These are phyloP conservation scores for Silene vulgaris DNA, from an alignment of 179 eudicot species.

Conservation along the genomic window DNA sequence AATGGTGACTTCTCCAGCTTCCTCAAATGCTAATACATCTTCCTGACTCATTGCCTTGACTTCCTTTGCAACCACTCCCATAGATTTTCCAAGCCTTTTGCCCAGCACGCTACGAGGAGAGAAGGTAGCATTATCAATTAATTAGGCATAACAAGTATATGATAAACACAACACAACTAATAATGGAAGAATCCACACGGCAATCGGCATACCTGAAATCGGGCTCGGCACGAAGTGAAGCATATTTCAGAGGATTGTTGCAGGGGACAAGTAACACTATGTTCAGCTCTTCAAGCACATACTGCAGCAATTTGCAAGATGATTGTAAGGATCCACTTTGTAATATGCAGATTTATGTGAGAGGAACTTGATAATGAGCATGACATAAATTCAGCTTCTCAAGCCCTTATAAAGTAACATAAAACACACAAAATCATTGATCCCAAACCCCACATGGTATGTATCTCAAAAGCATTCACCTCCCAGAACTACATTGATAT, in stretches of 20 bases:
- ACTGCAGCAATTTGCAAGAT: slow-evolving; percentile 41
- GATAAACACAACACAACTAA: background rate
- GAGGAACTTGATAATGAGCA: background rate
- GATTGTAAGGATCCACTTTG: background rate
- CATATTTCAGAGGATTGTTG: slow-evolving; percentile 69
- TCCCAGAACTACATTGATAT: background rate
- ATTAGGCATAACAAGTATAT: slow-evolving; percentile 1
- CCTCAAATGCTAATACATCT: slow-evolving; percentile 75
- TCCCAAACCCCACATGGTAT: background rate
- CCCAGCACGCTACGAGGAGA: slow-evolving; percentile 59
- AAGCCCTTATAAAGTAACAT: background rate
- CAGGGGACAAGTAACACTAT: slow-evolving; percentile 74
- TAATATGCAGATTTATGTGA: background rate
- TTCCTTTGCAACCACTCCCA: slow-evolving; percentile 83
- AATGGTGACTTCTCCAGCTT: slow-evolving; percentile 69
- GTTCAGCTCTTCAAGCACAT: slow-evolving; percentile 86
- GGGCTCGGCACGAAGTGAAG: slow-evolving; percentile 91
- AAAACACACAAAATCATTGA: background rate
- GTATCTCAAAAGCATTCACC: slow-evolving; percentile 1
- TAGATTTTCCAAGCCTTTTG: slow-evolving; percentile 83
- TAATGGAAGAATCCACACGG: background rate
- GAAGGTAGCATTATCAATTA: slow-evolving; percentile 14
- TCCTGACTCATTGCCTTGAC: slow-evolving; percentile 82
- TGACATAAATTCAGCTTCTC: background rate
- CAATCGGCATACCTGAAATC: slow-evolving; percentile 67